These are phyloP conservation scores for Zymoseptoria crescenta DNA, from an alignment of 2,329 filamentous ascomycete species.

Conservation along the genomic window DNA sequence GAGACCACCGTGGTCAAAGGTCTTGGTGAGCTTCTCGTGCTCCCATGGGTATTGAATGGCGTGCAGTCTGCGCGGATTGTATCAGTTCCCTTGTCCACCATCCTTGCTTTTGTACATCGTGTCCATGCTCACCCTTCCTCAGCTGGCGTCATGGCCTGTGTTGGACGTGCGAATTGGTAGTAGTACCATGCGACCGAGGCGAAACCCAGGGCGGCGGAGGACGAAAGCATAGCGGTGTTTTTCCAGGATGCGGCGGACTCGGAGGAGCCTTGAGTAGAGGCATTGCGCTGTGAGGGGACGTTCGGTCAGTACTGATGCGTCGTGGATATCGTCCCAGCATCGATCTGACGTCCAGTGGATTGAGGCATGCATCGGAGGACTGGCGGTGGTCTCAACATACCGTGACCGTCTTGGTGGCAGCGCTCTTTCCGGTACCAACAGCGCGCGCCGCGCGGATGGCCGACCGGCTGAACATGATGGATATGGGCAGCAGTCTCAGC, in stretches of 20 bases:
- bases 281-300: slow-evolving; percentile 41
- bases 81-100: slow-evolving; percentile 12
- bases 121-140: slow-evolving; percentile 82
- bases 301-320: slow-evolving; percentile 12
- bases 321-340: slow-evolving; percentile 1
- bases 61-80: slow-evolving; percentile 61
- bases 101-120: slow-evolving; percentile 16
- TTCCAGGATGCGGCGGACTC: slow-evolving; percentile 67
- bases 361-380: neutral
- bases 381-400: slow-evolving; percentile 28
- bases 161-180: slow-evolving; percentile 84
- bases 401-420: slow-evolving; percentile 39
- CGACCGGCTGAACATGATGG: slow-evolving; percentile 88
- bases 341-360: neutral
- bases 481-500: slow-evolving; percentile 23
- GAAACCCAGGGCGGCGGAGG: slow-evolving; percentile 77
- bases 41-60: slow-evolving; percentile 91
- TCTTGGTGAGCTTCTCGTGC: slow-evolving; percentile 84
- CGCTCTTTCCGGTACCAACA: slow-evolving; percentile 69
- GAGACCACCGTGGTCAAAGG: slow-evolving; percentile 94
- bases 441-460: slow-evolving; percentile 81
- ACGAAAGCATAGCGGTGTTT: slow-evolving; percentile 77
- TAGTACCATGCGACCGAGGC: slow-evolving; percentile 96
- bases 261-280: slow-evolving; percentile 63
- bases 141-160: slow-evolving; percentile 81